A percentile compares a stretch with the other conserved stretches of the same genome.
Conservation (phyloP, 2,329 filamentous ascomycete species). For the Thielaviopsis cerberus region DNA sequence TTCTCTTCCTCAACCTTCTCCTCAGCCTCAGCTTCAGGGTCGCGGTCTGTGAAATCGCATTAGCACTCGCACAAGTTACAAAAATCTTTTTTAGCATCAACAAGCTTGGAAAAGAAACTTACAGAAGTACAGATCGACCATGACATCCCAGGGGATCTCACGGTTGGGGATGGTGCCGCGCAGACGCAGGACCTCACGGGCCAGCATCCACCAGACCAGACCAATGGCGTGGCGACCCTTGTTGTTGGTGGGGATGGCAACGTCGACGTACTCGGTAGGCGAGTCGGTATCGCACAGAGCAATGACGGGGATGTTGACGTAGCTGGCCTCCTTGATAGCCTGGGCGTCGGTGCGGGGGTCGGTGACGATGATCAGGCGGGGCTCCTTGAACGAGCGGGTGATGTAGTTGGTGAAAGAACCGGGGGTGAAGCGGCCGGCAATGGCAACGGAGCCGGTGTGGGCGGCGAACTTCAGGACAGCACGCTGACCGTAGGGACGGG, state of each 20-base stretch:
- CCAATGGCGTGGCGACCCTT: conserved; percentile 99
- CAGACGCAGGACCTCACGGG: conserved; percentile 97
- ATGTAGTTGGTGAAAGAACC: conserved; percentile 99
- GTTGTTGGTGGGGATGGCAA: conserved; percentile 99
- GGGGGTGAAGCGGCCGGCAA: conserved; percentile 98
- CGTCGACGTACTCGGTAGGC: conserved; percentile 97
- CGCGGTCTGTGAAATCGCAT: conserved; percentile 47
- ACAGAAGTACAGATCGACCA: conserved; percentile 99
- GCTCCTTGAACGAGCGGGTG: conserved; percentile 99
- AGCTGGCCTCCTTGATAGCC: conserved; percentile 99
- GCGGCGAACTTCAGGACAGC: conserved; percentile 98
- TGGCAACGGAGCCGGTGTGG: conserved; percentile 94
- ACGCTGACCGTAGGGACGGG: conserved; percentile 98
- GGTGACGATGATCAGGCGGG: conserved; percentile 97
- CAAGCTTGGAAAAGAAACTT: conserved; percentile 21
- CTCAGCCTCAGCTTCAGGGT: conserved; percentile 98
- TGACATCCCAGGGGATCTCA: conserved; percentile 96
- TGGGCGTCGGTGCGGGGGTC: conserved; percentile 98
- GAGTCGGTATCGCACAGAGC: conserved; percentile 98
- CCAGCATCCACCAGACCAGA: conserved; percentile 98
- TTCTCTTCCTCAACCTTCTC: conserved; percentile 94
- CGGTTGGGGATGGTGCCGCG: conserved; percentile 90
- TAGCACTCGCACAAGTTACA: conserved; percentile 8
- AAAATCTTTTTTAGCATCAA: neutral
- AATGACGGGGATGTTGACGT: conserved; percentile 99